phyloP scores from a whole-genome alignment of 2,329 filamentous ascomycete species.

The Fusarium liriodendri region DNA sequence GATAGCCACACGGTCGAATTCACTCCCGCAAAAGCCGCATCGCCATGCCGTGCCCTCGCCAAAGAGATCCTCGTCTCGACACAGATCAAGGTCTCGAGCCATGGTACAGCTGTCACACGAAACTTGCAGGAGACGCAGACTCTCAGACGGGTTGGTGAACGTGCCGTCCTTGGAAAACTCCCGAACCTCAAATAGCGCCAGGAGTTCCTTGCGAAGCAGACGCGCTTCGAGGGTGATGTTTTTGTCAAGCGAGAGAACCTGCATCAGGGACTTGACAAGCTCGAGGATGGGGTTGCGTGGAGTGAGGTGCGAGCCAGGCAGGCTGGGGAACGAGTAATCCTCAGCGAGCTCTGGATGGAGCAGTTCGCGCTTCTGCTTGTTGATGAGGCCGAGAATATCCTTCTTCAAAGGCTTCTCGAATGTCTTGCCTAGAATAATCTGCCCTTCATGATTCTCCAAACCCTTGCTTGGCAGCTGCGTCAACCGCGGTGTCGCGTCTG shows the following conservation, averaged over 20 bases:
- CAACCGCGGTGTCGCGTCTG: slow-evolving; percentile 63
- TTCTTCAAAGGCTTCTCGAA: slow-evolving; percentile 94
- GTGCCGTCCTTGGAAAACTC: slow-evolving; percentile 92
- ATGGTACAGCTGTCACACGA: slow-evolving; percentile 93
- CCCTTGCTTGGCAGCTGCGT: slow-evolving; percentile 70
- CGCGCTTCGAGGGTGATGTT: slow-evolving; percentile 90
- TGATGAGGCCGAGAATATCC: slow-evolving; percentile 83
- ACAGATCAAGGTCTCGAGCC: slow-evolving; percentile 89
- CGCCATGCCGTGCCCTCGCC: slow-evolving; percentile 69
- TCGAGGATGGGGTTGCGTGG: slow-evolving; percentile 81
- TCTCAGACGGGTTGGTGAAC: slow-evolving; percentile 86
- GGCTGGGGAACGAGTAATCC: slow-evolving; percentile 86
- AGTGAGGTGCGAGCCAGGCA: slow-evolving; percentile 75
- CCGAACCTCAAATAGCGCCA: slow-evolving; percentile 90
- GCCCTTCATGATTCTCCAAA: slow-evolving; percentile 68
- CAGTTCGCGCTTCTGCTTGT: slow-evolving; percentile 87
- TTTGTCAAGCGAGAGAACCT: slow-evolving; percentile 90
- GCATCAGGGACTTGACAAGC: slow-evolving; percentile 92
- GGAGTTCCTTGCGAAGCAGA: slow-evolving; percentile 86
- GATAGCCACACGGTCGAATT: slow-evolving; percentile 81
- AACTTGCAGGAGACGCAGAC: slow-evolving; percentile 77
- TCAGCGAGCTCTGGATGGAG: slow-evolving; percentile 87
- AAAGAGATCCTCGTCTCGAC: slow-evolving; percentile 86
- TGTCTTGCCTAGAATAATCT: slow-evolving; percentile 78
- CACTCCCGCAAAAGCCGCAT: slow-evolving; percentile 79